Base-by-base conservation (phyloP, 225 moss, liverwort and hornwort species). In the Pseudisothecium myosuroides region DNA sequence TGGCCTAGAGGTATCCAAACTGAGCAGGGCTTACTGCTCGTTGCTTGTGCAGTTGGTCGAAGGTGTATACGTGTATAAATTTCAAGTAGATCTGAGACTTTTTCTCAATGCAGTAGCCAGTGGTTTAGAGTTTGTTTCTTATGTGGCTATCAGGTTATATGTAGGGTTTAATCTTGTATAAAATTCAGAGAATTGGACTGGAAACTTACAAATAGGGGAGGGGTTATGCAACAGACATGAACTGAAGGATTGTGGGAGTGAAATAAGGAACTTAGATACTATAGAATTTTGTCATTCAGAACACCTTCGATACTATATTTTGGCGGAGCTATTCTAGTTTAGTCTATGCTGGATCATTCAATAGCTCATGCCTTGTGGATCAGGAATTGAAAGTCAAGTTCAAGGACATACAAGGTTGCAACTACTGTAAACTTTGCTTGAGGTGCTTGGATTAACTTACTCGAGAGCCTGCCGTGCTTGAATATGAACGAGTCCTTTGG, bases 91-190 rank as follows among this genome's bases (percentile, higher is more conserved):
- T 49, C 62, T 49, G 63, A 88, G 62, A 54, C 61, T 63, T 55
- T 85, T 43, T 37, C 39, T 37, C 39, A 68, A 81, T 54, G 85
- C 85, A 82, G 73, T 81, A 87, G 76, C 55, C 43, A 62, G 56
- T 82, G 61, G 79, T 72, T 83, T 85, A 27, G 64, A 74, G 31
- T 36, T 87, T 19, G 43, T 81, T 87, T 68, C 87, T 65, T 29
- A 66, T 13, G 85, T 81, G 90, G 50, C 63, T 58, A n/a, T 77
- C 55, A 85, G 77, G 88, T 82, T 88, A 26, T n/a, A 47, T 64
- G 36, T 88, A 92, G 92, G 80, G 76, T 85, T 71, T 62, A 69
- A 75, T 67, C 63, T 90, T 88, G 92, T 92, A 64, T 47, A 82
- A 56, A 92, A 82, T 64, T 82, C 82, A 54, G 88, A 85, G 85